Evolutionary conservation across 352 stramenopile species (phyloP), one percentile per base, ranked within the genome.

Genomic region (Phytophthora palmivora): DNA sequence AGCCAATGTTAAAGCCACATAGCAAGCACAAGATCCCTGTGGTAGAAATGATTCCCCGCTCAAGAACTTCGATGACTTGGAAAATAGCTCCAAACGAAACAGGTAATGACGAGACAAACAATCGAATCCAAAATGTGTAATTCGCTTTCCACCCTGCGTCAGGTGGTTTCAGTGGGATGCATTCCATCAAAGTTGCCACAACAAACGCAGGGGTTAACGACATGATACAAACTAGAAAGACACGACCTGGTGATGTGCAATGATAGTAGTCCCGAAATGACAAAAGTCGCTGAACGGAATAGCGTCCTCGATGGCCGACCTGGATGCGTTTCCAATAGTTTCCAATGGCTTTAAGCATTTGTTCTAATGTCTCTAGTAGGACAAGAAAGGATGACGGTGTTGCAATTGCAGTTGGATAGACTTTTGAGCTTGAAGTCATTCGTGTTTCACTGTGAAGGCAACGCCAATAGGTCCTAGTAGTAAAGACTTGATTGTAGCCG

Each of bases 131-230:
- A 28, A 74, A 57, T 4, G 39, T 36, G 42, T 63, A 68, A 38
- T 79, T 79, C 0, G 39, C 55, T 45, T 46, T 42, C 55, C 56
- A 74, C 4, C 65, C 54, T 4, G 54, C 49, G 14, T 15, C 14
- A 0, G 56, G 69, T 6, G 47, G 18, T 6, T 16, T 44, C 6
- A 82, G 45, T 4, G 73, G 73, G 1, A 82, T 70, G n/a, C 43
- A 67, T 12, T 82, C 66, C 1, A 79, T 19, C 11, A 68, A 21
- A 8, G 60, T 50, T 1, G 59, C 36, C 0, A 61, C 14, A 0
- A 54, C 2, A 15, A 78, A 59, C 5, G 66, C 49, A 0, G 67
- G 63, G 4, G 74, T 10, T 3, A 62, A 37, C 6, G 47, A 21
- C 6, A 58, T 11, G 0, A 37, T 11, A 14, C 57, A 72, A 3